Percentiles rank a stretch among this genome's conserved stretches.
Conservation (phyloP, 768 basidiomycete genomes). For the Cytidiella melzeri region DNA sequence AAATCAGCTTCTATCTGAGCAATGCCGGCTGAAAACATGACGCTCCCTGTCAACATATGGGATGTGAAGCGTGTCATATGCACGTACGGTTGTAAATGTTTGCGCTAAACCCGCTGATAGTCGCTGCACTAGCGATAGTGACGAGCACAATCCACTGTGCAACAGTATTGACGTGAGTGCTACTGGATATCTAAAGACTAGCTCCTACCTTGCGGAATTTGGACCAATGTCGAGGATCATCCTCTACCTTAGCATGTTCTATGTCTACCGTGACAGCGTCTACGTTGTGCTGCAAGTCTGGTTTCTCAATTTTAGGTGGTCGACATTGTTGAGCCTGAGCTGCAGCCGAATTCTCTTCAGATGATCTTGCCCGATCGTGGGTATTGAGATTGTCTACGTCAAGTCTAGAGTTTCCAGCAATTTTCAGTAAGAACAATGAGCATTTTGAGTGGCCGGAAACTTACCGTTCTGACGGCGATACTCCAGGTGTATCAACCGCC, state of each 20-base stretch:
- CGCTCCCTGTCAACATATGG: too few relatives aligned
- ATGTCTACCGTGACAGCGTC: conserved; percentile 16
- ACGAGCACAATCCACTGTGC: conserved; percentile 37
- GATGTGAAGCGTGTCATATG: background rate
- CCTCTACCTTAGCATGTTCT: conserved; percentile 21
- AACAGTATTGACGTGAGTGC: background rate
- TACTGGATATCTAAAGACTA: background rate
- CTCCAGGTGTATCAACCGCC: too few relatives aligned
- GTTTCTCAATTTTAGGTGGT: too few relatives aligned
- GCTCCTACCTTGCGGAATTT: conserved; percentile 19
- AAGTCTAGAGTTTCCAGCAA: too few relatives aligned
- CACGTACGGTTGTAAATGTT: conserved; percentile 65
- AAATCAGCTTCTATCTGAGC: conserved; percentile 52
- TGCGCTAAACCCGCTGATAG: conserved; percentile 51
- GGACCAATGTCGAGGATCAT: conserved; percentile 25
- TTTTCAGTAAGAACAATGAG: too few relatives aligned
- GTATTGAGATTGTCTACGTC: too few relatives aligned
- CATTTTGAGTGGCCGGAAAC: too few relatives aligned
- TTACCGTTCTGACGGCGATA: too few relatives aligned
- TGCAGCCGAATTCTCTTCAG: too few relatives aligned
- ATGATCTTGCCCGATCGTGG: too few relatives aligned
- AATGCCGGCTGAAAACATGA: conserved; percentile 69
- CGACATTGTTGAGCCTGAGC: too few relatives aligned
- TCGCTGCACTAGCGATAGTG: conserved; percentile 45
- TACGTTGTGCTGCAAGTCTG: too few relatives aligned